Base-by-base conservation (phyloP, 2,329 filamentous ascomycete genomes). In the Fusarium palustre region DNA sequence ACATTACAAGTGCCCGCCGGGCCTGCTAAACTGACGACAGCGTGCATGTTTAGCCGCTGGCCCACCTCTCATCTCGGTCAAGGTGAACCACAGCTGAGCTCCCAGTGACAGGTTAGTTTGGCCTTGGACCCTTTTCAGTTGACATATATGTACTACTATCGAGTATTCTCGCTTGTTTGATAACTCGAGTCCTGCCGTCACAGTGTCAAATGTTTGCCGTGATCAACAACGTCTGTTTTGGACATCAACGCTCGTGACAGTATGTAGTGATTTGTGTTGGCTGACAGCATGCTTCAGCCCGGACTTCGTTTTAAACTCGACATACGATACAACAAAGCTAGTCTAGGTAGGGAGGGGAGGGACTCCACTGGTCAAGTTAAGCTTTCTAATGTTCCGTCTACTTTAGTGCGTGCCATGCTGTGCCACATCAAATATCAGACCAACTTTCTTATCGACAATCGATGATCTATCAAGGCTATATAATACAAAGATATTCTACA, bases 311-410 rank as follows among this genome's bases (percentile, higher is more conserved):
- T 45, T 50, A 58, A 45, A 64, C 61, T 59, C 38, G 24, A 58
- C 16, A 64, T 34, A 22, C 47, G n/a, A 39, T 45, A 45, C 42
- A 13, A 30, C 46, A 16, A 54, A 49, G 39, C 42, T 8, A 39
- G 34, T n/a, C n/a, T n/a, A n/a, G n/a, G n/a, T n/a, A n/a, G 43
- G 60, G 24, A n/a, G 25, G 25, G 28, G 5, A 10, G 28, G 16
- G 41, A 49, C 59, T 33, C 61, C 61, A 64, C 71, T 69, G 41
- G 60, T 69, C 65, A 74, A 73, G 69, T 72, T 68, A 73, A 73
- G 69, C 71, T 73, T 73, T 72, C 52, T 12, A 24, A 68, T 55
- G 28, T 52, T 59, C 57, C 54, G 59, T 58, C 53, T 59, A 60
- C 65, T 66, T 47, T 69, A 66, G 59, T 42, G 36, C 41, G 46